Evolutionary conservation across 225 moss, liverwort and hornwort genomes (phyloP).

Genomic region (Straminergon stramineum): DNA sequence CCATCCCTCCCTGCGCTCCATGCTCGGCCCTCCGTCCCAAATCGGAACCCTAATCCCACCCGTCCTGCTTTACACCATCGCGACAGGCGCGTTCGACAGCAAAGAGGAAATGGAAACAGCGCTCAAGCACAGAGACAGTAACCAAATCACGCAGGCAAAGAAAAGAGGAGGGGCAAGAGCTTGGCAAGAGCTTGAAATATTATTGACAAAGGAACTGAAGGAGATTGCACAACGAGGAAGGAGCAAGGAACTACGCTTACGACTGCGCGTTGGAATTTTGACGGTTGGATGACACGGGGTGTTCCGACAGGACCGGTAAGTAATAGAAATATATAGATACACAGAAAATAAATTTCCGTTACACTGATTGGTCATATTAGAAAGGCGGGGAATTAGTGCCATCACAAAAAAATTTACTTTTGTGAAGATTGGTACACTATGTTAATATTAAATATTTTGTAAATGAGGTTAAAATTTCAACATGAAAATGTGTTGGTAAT

Average conservation of each 20-base stretch:
- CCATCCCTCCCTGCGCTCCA: not conserved
- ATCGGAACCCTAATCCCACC: not conserved
- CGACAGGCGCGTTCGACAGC: not conserved
- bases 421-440: not conserved
- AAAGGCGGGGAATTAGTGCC: not conserved
- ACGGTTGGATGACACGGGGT: not conserved
- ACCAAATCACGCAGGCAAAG: not conserved
- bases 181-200: not conserved
- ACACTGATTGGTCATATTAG: not conserved
- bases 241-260: not conserved
- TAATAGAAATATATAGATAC: not conserved
- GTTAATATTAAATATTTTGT: not conserved
- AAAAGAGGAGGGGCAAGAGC: not conserved
- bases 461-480: not conserved
- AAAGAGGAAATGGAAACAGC: not conserved
- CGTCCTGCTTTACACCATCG: not conserved
- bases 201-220: not conserved
- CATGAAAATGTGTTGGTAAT: fast-evolving
- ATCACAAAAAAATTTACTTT: not conserved
- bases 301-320: not conserved
- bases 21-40: not conserved
- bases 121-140: not conserved
- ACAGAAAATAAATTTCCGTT: not conserved
- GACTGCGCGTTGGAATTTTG: not conserved
- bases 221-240: not conserved